Evolutionary conservation across 2,329 filamentous ascomycete genomes (phyloP).

Genomic region (Fonsecaea nubica): DNA sequence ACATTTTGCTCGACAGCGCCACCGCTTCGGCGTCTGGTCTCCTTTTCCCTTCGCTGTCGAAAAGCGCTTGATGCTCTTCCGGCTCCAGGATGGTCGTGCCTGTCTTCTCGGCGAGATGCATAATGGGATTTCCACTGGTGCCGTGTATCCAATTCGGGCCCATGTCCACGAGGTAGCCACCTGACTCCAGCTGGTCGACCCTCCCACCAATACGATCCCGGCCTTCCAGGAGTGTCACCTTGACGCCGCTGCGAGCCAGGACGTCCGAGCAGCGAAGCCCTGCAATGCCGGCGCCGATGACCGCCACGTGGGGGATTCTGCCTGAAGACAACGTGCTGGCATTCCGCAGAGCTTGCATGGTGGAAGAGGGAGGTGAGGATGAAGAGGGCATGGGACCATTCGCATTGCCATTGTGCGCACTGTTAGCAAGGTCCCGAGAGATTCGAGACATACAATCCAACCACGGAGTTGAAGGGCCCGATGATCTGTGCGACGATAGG

Average conservation of each 20-base stretch:
- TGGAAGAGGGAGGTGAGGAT: background rate
- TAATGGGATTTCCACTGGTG: constrained; percentile 64
- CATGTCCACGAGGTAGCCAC: constrained; percentile 63
- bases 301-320: constrained; percentile 58
- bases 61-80: constrained; percentile 58
- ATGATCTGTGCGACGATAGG: background rate
- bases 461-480: background rate
- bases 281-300: constrained; percentile 67
- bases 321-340: constrained; percentile 42
- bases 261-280: constrained; percentile 66
- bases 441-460: constrained; percentile 35
- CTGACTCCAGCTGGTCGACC: constrained; percentile 58
- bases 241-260: constrained; percentile 60
- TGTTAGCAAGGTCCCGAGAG: constrained; percentile 30
- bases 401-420: constrained; percentile 26
- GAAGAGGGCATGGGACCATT: background rate
- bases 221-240: constrained; percentile 67
- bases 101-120: constrained; percentile 61
- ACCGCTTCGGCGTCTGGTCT: constrained; percentile 46
- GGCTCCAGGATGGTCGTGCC: constrained; percentile 58
- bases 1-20: constrained; percentile 56
- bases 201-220: constrained; percentile 65
- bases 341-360: constrained; percentile 25
- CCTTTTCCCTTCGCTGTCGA: constrained; percentile 55
- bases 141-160: constrained; percentile 72